Evolutionary conservation across 768 basidiomycete species (phyloP), one percentile per base, ranked within the genome.

Genomic region (Suillus americanus): DNA sequence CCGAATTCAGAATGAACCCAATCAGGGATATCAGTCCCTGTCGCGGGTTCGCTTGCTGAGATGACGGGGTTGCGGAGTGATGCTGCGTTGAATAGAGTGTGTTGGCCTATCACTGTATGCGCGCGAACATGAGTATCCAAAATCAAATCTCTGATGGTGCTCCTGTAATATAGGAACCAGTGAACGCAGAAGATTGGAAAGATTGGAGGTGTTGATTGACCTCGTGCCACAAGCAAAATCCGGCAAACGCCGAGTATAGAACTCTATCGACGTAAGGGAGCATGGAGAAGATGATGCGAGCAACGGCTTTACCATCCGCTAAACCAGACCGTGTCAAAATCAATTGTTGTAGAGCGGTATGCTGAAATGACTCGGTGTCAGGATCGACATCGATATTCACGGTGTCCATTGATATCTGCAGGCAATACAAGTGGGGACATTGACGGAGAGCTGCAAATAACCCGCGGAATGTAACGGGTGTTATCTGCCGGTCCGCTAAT

Each of bases 41-140:
- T 74, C 18, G 50, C 50, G 37, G 86, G 74, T 54, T 87, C 85
- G 13, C 86, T 86, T 0, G 79, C 79, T 5, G 86, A 86, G 51
- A 86, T 86, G 63, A 91, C 91, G 0, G 90, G 89, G 69, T 92
- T 92, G 50, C 87, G 83, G 54, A 90, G 69, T 25, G 84, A 82
- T 0, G 85, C 86, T 0, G 87, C 89, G 14, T 81, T 82, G 71
- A 89, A 91, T 41, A 85, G 72, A n/a, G 90, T 89, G 67, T 81
- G 81, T 64, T 85, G 84, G 1, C 87, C 86, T 25, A 89, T 84
- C 16, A 92, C 89, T 90, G 51, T 16, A 33, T 23, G 37, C 33
- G 35, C 89, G 90, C n/a, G n/a, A n/a, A n/a, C n/a, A n/a, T 10
- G 35, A 35, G 35, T 35, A 35, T 35, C 9, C 7, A 35, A 35